These are phyloP conservation scores for Syncephalastrum contaminatum DNA, from an alignment of 371 early-diverging fungal species.

Conservation along the genomic window DNA sequence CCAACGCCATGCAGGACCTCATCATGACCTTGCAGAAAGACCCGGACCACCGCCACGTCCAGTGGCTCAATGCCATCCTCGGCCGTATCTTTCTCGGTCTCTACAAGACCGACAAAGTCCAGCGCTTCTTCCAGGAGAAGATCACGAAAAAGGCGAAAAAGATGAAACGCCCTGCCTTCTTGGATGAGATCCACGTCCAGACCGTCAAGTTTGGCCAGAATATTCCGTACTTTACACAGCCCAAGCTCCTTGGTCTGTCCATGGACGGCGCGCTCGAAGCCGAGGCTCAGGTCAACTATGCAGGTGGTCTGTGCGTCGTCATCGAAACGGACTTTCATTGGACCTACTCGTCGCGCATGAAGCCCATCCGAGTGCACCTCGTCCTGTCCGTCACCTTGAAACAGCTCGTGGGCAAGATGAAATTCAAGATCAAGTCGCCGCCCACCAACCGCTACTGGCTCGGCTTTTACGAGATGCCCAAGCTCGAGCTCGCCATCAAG, in stretches of 20 bases:
- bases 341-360: slow-evolving; percentile 48
- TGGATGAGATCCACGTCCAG: slow-evolving; percentile 76
- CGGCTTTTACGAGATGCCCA: slow-evolving; percentile 80
- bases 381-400: slow-evolving; percentile 74
- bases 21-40: slow-evolving; percentile 52
- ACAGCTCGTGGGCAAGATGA: slow-evolving; percentile 66
- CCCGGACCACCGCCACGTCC: slow-evolving; percentile 56
- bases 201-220: slow-evolving; percentile 79
- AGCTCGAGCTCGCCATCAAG: slow-evolving; percentile 73
- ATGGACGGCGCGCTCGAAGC: slow-evolving; percentile 69
- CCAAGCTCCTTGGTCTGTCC: slow-evolving; percentile 65
- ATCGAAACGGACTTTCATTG: slow-evolving; percentile 61
- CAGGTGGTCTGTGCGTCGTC: slow-evolving; percentile 69
- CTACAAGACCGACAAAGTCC: slow-evolving; percentile 64
- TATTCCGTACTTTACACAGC: slow-evolving; percentile 77
- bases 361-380: slow-evolving; percentile 73
- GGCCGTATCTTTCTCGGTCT: slow-evolving; percentile 76
- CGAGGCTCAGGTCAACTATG: slow-evolving; percentile 77
- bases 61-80: slow-evolving; percentile 90
- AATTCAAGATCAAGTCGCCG: slow-evolving; percentile 78
- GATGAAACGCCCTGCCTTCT: slow-evolving; percentile 66
- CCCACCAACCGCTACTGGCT: slow-evolving; percentile 89
- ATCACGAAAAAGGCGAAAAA: slow-evolving; percentile 61
- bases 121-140: slow-evolving; percentile 60
- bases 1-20: slow-evolving; percentile 43